Percentiles rank a stretch among this genome's conserved stretches.
These are phyloP conservation scores for Bathelium albidoporum DNA, from an alignment of 495 filamentous ascomycete species.

Conservation along the genomic window DNA sequence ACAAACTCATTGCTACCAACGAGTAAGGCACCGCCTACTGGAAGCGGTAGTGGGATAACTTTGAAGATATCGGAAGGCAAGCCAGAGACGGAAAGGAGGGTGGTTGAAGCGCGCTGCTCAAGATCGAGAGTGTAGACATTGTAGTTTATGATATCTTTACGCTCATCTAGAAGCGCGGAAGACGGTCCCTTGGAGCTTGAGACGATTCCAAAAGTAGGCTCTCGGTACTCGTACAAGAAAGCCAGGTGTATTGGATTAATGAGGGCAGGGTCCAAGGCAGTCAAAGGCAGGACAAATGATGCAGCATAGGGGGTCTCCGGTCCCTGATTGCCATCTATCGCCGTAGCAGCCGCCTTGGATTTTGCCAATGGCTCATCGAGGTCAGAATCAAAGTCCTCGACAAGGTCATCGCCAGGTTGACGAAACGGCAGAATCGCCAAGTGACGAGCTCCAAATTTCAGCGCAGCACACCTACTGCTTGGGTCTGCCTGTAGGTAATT, in stretches of 20 bases:
- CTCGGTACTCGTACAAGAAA: constrained; percentile 93
- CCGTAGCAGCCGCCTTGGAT: constrained; percentile 1
- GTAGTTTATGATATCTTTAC: constrained; percentile 78
- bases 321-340: constrained; percentile 18
- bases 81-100: constrained; percentile 70
- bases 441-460: constrained; percentile 82
- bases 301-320: constrained; percentile 70
- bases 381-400: constrained; percentile 80
- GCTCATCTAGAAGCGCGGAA: constrained; percentile 57
- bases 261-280: constrained; percentile 75
- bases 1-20: constrained; percentile 84
- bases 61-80: constrained; percentile 85
- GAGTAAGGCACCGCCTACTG: constrained; percentile 79
- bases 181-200: constrained; percentile 65
- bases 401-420: constrained; percentile 72
- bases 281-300: constrained; percentile 83
- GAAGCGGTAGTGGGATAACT: constrained; percentile 72
- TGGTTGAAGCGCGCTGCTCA: constrained; percentile 86
- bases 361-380: constrained; percentile 44
- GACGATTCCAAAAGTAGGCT: constrained; percentile 92
- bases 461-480: constrained; percentile 78
- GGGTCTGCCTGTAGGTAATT: constrained; percentile 84
- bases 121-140: constrained; percentile 92
- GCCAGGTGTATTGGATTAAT: constrained; percentile 81
- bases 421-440: constrained; percentile 91